phyloP scores from a whole-genome alignment of 768 basidiomycete species.

The Lactarius evosmus region DNA sequence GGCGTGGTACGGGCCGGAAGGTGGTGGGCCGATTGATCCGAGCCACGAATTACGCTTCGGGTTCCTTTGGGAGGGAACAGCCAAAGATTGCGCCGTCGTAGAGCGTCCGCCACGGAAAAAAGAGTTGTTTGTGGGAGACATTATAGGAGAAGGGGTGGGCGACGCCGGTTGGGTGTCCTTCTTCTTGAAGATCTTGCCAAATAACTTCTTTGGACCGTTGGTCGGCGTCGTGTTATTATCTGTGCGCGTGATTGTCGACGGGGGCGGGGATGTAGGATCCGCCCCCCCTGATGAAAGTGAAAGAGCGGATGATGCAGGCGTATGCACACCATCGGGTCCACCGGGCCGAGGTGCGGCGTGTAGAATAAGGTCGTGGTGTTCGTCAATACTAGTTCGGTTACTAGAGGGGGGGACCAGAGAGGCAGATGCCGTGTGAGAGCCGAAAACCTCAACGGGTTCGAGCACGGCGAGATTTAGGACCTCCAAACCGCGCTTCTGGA shows the following conservation, averaged over 20 bases:
- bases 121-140: conserved; percentile 11
- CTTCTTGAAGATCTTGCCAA: conserved; percentile 70
- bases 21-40: conserved; percentile 7
- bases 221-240: conserved; percentile 32
- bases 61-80: conserved; percentile 8
- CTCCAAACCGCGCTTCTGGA: conserved; percentile 69
- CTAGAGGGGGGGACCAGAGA: conserved; percentile 24
- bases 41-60: conserved; percentile 29
- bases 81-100: conserved; percentile 9
- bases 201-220: conserved; percentile 54
- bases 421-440: conserved; percentile 31
- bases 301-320: conserved; percentile 25
- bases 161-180: conserved; percentile 36
- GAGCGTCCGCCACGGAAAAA: conserved; percentile 15
- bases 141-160: conserved; percentile 16
- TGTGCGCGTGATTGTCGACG: conserved; percentile 30
- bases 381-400: conserved; percentile 36
- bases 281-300: conserved; percentile 25
- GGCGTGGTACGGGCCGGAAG: conserved; percentile 18
- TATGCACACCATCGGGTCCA: conserved; percentile 16
- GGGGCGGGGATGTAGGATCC: conserved; percentile 22
- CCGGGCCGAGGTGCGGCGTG: conserved; percentile 3
- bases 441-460: conserved; percentile 77
- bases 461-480: conserved; percentile 73
- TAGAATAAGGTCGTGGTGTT: conserved; percentile 5